Evolutionary conservation across 495 filamentous ascomycete genomes (phyloP).

Genomic region (Penicillium odoratum): DNA sequence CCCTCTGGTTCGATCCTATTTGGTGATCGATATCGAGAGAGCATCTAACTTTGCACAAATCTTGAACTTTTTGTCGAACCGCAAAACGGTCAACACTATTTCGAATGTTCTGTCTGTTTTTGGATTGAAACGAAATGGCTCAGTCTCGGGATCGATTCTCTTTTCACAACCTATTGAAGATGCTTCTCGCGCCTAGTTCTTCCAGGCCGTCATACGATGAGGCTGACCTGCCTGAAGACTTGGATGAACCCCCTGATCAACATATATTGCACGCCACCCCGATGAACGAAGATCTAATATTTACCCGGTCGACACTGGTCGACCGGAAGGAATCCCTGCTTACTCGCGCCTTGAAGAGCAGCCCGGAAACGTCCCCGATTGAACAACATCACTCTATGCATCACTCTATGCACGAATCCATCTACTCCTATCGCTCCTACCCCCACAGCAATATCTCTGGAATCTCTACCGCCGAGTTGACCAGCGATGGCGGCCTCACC

Average conservation of each 20-base stretch:
- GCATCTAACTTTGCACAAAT: constrained; percentile 13
- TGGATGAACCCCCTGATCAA: constrained; percentile 51
- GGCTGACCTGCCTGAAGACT: constrained; percentile 47
- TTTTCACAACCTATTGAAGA: constrained; percentile 48
- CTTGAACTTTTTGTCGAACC: not conserved
- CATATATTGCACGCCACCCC: constrained; percentile 33
- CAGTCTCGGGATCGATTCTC: constrained; percentile 43
- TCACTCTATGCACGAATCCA: constrained; percentile 34
- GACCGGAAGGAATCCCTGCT: constrained; percentile 72
- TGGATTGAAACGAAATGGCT: constrained; percentile 35
- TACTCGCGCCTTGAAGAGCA: constrained; percentile 72
- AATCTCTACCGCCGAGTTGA: constrained; percentile 81
- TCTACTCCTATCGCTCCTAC: constrained; percentile 58
- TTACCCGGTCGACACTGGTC: constrained; percentile 34
- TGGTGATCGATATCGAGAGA: constrained; percentile 38
- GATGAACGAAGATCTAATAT: constrained; percentile 31
- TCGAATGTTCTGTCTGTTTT: constrained; percentile 8
- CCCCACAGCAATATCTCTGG: constrained; percentile 75
- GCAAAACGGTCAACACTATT: not conserved
- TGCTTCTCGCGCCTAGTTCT: constrained; percentile 44
- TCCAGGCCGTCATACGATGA: constrained; percentile 43
- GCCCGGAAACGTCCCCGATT: constrained; percentile 53
- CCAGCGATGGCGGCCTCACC: constrained; percentile 88
- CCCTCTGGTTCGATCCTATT: constrained; percentile 34
- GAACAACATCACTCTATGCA: constrained; percentile 30